phyloP scores from a whole-genome alignment of 768 basidiomycete species.

The Rhizopogon vesiculosus region DNA sequence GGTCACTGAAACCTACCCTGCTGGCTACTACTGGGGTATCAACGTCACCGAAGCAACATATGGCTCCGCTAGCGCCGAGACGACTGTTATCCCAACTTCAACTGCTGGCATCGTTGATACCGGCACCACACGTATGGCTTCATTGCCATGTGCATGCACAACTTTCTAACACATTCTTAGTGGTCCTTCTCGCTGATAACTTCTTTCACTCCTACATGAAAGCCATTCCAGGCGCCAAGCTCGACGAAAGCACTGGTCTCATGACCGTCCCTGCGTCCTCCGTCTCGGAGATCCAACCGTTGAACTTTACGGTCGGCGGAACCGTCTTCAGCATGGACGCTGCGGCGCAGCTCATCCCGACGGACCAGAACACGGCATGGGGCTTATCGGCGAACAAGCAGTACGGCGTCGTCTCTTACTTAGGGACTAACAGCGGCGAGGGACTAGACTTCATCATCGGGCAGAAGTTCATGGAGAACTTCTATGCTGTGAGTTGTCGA shows the following conservation, averaged over 20 bases:
- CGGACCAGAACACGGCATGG: slow-evolving; percentile 1
- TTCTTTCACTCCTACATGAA: background rate
- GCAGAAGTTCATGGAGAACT: slow-evolving; percentile 5
- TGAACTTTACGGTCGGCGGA: slow-evolving; percentile 3
- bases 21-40: slow-evolving; percentile 16
- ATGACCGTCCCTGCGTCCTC: background rate
- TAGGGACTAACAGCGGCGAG: slow-evolving; percentile 1
- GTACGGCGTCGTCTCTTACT: slow-evolving; percentile 1
- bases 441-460: slow-evolving; percentile 1
- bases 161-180: background rate
- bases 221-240: background rate
- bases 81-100: slow-evolving; percentile 6
- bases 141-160: background rate
- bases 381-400: background rate
- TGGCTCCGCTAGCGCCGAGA: background rate
- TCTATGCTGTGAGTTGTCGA: slow-evolving; percentile 1
- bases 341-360: slow-evolving; percentile 3
- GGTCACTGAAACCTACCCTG: slow-evolving; percentile 14
- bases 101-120: slow-evolving; percentile 18
- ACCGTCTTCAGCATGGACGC: slow-evolving; percentile 1
- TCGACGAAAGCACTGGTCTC: background rate
- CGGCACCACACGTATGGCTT: slow-evolving; percentile 11
- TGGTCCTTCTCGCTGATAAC: slow-evolving; percentile 10
- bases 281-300: background rate
- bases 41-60: slow-evolving; percentile 7